Evolutionary conservation across 495 filamentous ascomycete species (phyloP).

Genomic region (Amorphotheca resinae): DNA sequence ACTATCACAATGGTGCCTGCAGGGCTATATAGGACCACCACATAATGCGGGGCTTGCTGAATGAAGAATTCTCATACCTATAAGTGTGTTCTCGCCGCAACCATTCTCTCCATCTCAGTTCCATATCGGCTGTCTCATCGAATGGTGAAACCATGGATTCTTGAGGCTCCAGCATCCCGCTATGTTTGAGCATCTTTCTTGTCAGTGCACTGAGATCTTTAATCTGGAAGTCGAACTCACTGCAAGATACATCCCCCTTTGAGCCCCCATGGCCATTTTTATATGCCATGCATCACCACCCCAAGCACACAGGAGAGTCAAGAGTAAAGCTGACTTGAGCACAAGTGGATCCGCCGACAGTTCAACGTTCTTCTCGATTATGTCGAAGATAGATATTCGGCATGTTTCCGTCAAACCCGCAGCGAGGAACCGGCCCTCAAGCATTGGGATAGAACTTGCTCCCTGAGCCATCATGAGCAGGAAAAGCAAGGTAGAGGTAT

Average conservation of each 20-base stretch:
- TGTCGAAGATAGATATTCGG: conserved; percentile 51
- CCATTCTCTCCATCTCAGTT: conserved; percentile 45
- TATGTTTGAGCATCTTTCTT: conserved; percentile 41
- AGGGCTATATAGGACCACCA: background rate
- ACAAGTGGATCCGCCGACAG: conserved; percentile 44
- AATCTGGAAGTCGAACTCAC: conserved; percentile 28
- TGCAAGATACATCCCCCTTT: conserved; percentile 52
- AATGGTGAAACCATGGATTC: conserved; percentile 24
- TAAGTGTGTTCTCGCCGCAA: conserved; percentile 43
- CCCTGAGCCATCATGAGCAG: conserved; percentile 56
- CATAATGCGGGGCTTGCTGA: background rate
- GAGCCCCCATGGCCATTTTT: conserved; percentile 53
- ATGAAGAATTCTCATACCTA: conserved; percentile 28
- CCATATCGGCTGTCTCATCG: conserved; percentile 23
- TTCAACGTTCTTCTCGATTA: conserved; percentile 52
- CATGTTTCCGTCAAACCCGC: conserved; percentile 52
- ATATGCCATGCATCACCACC: conserved; percentile 61
- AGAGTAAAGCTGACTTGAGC: conserved; percentile 46
- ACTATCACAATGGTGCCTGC: background rate
- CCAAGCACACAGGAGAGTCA: conserved; percentile 48
- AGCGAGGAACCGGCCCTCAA: conserved; percentile 45
- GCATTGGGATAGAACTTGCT: conserved; percentile 41
- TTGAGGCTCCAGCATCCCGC: conserved; percentile 36
- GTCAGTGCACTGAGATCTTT: background rate
- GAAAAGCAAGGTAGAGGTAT: conserved; percentile 43